Conservation (phyloP, 208 protist genomes). For the Leishmania tarentolae region DNA sequence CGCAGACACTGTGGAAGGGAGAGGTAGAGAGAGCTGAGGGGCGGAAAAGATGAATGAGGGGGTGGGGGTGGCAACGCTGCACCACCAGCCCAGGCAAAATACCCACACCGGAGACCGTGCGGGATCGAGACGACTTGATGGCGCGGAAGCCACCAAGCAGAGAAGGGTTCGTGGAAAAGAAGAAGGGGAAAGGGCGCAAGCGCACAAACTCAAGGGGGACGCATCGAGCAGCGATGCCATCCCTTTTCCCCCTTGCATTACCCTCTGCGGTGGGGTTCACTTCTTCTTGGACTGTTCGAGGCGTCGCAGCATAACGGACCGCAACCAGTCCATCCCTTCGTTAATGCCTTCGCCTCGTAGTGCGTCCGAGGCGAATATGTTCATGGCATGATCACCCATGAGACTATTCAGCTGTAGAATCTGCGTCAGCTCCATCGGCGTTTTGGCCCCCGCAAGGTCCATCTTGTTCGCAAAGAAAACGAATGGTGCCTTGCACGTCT, state of each 20-base stretch:
- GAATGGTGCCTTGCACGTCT: slow-evolving; percentile 48
- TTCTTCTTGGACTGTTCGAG: slow-evolving; percentile 37
- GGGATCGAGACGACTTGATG: background rate
- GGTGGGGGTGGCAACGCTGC: background rate
- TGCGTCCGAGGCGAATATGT: slow-evolving; percentile 85
- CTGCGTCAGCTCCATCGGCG: slow-evolving; percentile 76
- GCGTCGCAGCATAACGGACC: slow-evolving; percentile 45
- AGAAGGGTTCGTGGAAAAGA: background rate
- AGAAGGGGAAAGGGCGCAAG: background rate
- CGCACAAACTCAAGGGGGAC: background rate
- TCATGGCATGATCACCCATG: slow-evolving; percentile 76
- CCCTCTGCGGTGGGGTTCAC: slow-evolving; percentile 13
- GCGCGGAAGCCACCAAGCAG: background rate
- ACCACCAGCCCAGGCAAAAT: background rate
- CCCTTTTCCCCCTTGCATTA: background rate
- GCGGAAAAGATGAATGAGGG: background rate
- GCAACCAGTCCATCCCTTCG: slow-evolving; percentile 81
- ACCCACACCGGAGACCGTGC: background rate
- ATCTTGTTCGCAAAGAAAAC: slow-evolving; percentile 94
- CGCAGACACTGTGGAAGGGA: background rate
- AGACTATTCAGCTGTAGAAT: slow-evolving; percentile 71
- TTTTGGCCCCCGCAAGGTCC: slow-evolving; percentile 87
- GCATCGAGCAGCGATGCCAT: background rate
- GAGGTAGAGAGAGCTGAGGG: background rate
- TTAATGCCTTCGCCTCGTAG: slow-evolving; percentile 61